A percentile compares a stretch with the other conserved stretches of the same genome.
Evolutionary conservation across 1,139 yeast species (phyloP).

Genomic region (Geotrichum reessii): DNA sequence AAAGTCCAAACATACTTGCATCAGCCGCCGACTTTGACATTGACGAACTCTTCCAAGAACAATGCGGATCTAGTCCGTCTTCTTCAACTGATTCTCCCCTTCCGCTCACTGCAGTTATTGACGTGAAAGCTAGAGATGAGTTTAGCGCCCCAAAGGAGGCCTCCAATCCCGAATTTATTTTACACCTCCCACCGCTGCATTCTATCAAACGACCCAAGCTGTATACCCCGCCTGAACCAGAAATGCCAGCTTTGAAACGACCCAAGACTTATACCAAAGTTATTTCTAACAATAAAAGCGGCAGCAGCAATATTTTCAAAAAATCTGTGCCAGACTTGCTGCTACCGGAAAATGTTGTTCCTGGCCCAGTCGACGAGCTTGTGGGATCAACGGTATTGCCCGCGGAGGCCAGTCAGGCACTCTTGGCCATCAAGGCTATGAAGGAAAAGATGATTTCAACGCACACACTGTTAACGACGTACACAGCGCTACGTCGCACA

Average conservation of each 20-base stretch:
- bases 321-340: conserved; percentile 2
- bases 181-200: conserved; percentile 3
- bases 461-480: conserved; percentile 15
- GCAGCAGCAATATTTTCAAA: background rate
- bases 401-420: background rate
- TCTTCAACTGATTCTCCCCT: background rate
- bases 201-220: background rate
- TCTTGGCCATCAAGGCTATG: background rate
- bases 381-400: background rate
- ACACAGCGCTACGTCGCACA: conserved; percentile 10
- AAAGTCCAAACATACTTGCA: background rate
- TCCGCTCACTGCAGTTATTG: background rate
- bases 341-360: conserved; percentile 12
- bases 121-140: background rate
- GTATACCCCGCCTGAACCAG: background rate
- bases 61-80: background rate
- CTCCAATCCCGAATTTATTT: background rate
- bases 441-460: conserved; percentile 15
- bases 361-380: background rate
- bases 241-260: conserved; percentile 7
- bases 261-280: background rate
- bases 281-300: background rate
- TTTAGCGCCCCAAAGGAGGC: background rate
- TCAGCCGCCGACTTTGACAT: conserved; percentile 6
- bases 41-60: conserved; percentile 10